phyloP scores from a whole-genome alignment of 176 grass and related monocot species.

The Typha latifolia region DNA sequence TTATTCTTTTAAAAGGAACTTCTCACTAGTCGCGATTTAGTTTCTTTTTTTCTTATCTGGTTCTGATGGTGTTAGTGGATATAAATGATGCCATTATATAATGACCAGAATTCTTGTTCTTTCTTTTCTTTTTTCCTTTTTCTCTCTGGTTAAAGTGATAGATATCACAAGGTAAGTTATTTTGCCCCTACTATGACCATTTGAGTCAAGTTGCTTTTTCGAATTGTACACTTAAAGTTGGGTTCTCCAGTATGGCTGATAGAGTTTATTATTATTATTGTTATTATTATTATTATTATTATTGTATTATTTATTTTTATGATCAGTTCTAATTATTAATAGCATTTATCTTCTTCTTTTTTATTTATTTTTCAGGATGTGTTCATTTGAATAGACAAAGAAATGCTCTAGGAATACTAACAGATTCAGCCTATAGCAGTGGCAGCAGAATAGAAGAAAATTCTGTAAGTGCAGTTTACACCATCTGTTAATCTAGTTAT shows the following conservation, averaged over 20 bases:
- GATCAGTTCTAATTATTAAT: too few species aligned
- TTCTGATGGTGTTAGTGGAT: neutral
- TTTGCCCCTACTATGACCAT: neutral
- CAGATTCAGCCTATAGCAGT: neutral
- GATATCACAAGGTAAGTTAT: too few species aligned
- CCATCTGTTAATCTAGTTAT: neutral
- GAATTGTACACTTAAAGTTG: neutral
- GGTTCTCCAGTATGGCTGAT: neutral
- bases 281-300: too few species aligned
- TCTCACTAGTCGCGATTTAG: too few species aligned
- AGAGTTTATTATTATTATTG: too few species aligned
- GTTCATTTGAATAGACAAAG: slow-evolving; percentile 5
- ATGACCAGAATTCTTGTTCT: neutral
- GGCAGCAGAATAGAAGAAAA: neutral
- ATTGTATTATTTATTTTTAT: too few species aligned
- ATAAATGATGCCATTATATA: neutral
- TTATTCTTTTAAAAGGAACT: too few species aligned
- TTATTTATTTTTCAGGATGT: slow-evolving; percentile 4
- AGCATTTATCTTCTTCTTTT: too few species aligned
- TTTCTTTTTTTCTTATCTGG: too few species aligned
- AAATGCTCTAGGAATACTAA: neutral
- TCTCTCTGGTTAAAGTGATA: too few species aligned
- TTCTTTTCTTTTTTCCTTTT: neutral
- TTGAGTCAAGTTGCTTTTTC: neutral
- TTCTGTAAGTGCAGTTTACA: neutral